A percentile compares a stretch with the other conserved stretches of the same genome.
These are phyloP conservation scores for Kwoniella botswanensis DNA, from an alignment of 768 basidiomycete species.

Conservation along the genomic window DNA sequence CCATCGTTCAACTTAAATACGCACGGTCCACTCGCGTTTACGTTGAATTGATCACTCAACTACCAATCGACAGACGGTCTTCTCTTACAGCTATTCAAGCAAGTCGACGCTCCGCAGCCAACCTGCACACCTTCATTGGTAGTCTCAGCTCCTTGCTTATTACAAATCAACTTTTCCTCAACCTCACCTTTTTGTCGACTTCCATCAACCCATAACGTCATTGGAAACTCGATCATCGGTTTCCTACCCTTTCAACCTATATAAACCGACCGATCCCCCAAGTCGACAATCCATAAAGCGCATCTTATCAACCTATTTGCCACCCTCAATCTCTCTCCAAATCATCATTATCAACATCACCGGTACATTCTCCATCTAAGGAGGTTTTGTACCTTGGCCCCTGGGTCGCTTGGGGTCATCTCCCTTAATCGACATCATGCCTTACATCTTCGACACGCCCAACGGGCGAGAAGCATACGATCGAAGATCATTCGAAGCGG, in stretches of 20 bases:
- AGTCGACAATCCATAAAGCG: background rate
- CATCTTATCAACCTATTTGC: conserved; percentile 1
- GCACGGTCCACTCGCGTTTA: background rate
- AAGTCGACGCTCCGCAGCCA: conserved; percentile 14
- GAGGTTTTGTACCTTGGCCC: conserved; percentile 23
- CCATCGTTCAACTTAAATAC: conserved; percentile 3
- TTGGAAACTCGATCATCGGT: conserved; percentile 1
- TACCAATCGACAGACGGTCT: conserved; percentile 2
- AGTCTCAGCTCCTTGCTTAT: conserved; percentile 17
- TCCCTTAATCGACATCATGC: conserved; percentile 22
- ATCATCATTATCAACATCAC: background rate
- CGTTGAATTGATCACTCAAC: background rate
- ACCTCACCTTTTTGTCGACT: conserved; percentile 4
- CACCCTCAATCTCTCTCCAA: background rate
- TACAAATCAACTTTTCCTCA: background rate
- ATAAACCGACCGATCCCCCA: background rate
- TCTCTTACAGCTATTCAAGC: background rate
- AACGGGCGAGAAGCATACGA: conserved; percentile 5
- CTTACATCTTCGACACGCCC: conserved; percentile 29
- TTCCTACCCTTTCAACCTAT: conserved; percentile 1
- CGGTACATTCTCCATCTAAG: conserved; percentile 21
- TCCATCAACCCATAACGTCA: background rate
- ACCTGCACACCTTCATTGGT: conserved; percentile 27
- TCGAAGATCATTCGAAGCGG: conserved; percentile 5
- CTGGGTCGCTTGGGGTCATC: conserved; percentile 26